Base-by-base conservation (phyloP, 2,329 filamentous ascomycete species). In the Lachnellula occidentalis region DNA sequence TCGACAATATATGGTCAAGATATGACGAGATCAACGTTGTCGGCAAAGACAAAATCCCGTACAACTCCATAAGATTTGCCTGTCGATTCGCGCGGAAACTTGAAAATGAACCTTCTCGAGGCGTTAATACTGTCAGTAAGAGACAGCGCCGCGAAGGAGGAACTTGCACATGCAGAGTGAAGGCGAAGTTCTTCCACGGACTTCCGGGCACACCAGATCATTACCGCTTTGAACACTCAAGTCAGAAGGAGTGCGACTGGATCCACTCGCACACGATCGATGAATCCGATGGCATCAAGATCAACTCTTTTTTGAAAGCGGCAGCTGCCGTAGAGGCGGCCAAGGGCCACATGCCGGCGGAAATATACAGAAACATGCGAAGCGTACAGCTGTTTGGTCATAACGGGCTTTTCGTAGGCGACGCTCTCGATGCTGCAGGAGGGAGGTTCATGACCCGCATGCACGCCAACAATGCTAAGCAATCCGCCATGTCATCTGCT, bases 381-480 rank as follows among this genome's bases (percentile, higher is more conserved):
- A 46, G 51, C 24, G 54, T 57, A 5, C 34, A 49, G 36, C n/a
- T 57, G 19, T 3, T 49, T 14, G 43, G 48, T n/a, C 17, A 9
- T 19, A n/a, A 49, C 50, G 51, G 46, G 7, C 7, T 19, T 31
- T 37, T 31, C 12, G 19, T 36, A 34, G 47, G 42, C n/a, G 42
- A 49, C 48, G 50, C 54, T 8, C 39, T 57, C 5, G 54, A 50
- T 37, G 54, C 50, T 34, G 50, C 47, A 11, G 47, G 54, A 31
- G 54, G 54, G 17, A 57, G 51, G n/a, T 57, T 48, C 27, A 57
- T 57, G 47, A 57, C 50, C 8, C 39, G 54, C 21, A 45, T 47
- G 47, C 54, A 57, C 46, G 50, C 48, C 15, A 49, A 49, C 7
- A 57, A 51, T 51, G 50, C 54, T 8, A 57, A 57, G 24, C 51